Percentiles rank a stretch among this genome's conserved stretches.
phyloP scores from a whole-genome alignment of 164 flowering plant genomes.

The Cinnamomum micranthum region DNA sequence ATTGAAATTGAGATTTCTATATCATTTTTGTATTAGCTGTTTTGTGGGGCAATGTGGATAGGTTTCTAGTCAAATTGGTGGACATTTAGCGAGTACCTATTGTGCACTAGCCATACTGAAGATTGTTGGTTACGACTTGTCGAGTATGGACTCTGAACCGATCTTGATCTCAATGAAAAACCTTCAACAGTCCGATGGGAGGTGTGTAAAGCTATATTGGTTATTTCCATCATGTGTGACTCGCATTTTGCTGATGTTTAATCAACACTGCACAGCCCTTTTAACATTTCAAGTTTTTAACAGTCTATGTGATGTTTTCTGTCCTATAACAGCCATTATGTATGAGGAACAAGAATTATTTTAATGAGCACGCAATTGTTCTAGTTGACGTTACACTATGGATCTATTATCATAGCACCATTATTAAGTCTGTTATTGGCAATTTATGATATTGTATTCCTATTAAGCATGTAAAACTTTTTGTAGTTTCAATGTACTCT shows the following conservation, averaged over 20 bases:
- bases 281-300: not conserved
- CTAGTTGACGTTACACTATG: no score
- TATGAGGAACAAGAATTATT: no score
- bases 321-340: no score
- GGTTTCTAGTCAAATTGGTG: conserved; percentile 46
- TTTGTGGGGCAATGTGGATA: conserved; percentile 21
- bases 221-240: conserved; percentile 1
- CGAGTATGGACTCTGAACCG: conserved; percentile 39
- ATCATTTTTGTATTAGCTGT: not conserved
- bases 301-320: no score
- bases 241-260: not conserved
- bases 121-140: conserved; percentile 62
- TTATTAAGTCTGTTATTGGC: no score
- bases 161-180: conserved; percentile 64
- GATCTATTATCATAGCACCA: no score
- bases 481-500: no score
- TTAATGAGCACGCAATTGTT: no score
- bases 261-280: not conserved
- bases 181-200: conserved; percentile 90
- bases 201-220: conserved; percentile 31
- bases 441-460: no score
- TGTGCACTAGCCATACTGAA: conserved; percentile 80
- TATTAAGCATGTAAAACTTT: no score
- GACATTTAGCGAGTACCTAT: conserved; percentile 93
- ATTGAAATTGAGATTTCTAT: not conserved